A percentile compares a stretch with the other conserved stretches of the same genome.
phyloP scores from a whole-genome alignment of 176 grass and related monocot genomes.

The Cenchrus americanus region DNA sequence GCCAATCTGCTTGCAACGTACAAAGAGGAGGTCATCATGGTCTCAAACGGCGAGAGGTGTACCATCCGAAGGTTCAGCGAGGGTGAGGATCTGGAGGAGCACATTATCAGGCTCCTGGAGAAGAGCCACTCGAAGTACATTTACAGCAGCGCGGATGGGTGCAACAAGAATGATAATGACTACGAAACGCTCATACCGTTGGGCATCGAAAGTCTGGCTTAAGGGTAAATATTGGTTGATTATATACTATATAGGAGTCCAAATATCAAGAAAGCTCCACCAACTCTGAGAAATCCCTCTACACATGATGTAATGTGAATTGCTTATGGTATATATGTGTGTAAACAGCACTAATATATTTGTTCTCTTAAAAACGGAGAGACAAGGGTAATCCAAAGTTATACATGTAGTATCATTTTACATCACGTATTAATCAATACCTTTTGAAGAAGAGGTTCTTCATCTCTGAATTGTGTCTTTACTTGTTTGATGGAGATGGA shows the following conservation, averaged over 20 bases:
- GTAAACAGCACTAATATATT: background rate
- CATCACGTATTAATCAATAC: background rate
- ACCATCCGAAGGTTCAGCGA: slow-evolving; percentile 37
- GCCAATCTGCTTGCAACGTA: slow-evolving; percentile 83
- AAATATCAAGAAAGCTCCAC: slow-evolving; percentile 1
- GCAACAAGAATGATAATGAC: slow-evolving; percentile 12
- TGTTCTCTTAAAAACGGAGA: background rate
- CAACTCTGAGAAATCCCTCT: background rate
- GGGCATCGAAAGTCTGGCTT: background rate
- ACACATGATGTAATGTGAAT: slow-evolving; percentile 3
- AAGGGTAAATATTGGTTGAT: slow-evolving; percentile 12
- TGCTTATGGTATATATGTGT: background rate
- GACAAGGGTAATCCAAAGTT: background rate
- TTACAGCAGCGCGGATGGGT: background rate
- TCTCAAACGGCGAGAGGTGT: slow-evolving; percentile 49
- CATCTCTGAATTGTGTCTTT: background rate
- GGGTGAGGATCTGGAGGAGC: slow-evolving; percentile 71
- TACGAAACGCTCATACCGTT: background rate
- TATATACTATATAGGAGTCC: background rate
- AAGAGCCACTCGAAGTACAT: slow-evolving; percentile 63
- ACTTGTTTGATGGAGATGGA: background rate
- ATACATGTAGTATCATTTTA: background rate
- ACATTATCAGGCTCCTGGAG: slow-evolving; percentile 58
- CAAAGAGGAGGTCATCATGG: slow-evolving; percentile 71
- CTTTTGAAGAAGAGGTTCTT: background rate